Conservation (phyloP, 257 asterid genomes). For the Paraleonurus japonicus region DNA sequence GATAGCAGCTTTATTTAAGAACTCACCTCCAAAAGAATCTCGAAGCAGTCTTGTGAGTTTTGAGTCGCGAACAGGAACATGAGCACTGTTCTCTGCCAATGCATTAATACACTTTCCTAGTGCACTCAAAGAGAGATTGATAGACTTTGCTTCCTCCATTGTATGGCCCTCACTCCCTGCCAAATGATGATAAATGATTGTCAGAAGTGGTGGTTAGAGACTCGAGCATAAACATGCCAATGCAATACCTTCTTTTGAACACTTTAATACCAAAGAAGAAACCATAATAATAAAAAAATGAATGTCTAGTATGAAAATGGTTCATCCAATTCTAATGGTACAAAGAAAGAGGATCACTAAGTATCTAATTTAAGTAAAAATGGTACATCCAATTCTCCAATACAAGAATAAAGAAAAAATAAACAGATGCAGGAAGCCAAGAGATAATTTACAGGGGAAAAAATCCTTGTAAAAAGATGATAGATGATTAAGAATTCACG, state of each 20-base stretch:
- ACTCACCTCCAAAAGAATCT: slow-evolving; percentile 95
- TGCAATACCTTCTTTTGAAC: slow-evolving; percentile 3
- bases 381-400: not conserved
- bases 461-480: not conserved
- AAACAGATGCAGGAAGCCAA: not conserved
- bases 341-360: not conserved
- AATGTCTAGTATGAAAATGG: not conserved
- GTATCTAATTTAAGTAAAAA: not conserved
- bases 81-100: slow-evolving; percentile 87
- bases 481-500: not conserved
- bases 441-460: not conserved
- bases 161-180: slow-evolving; percentile 90
- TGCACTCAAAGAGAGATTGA: slow-evolving; percentile 86
- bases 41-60: slow-evolving; percentile 90
- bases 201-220: slow-evolving; percentile 8
- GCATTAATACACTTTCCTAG: slow-evolving; percentile 95
- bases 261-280: not conserved
- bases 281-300: slow-evolving; percentile 2
- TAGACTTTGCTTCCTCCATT: slow-evolving; percentile 84
- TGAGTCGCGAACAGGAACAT: slow-evolving; percentile 92
- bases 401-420: not conserved
- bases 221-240: slow-evolving; percentile 17
- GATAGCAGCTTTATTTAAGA: not conserved
- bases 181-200: slow-evolving; percentile 21
- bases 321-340: not conserved